A percentile compares a stretch with the other conserved stretches of the same genome.
Evolutionary conservation across 2,329 filamentous ascomycete species (phyloP).

Genomic region (Ophiostoma tasmaniense): DNA sequence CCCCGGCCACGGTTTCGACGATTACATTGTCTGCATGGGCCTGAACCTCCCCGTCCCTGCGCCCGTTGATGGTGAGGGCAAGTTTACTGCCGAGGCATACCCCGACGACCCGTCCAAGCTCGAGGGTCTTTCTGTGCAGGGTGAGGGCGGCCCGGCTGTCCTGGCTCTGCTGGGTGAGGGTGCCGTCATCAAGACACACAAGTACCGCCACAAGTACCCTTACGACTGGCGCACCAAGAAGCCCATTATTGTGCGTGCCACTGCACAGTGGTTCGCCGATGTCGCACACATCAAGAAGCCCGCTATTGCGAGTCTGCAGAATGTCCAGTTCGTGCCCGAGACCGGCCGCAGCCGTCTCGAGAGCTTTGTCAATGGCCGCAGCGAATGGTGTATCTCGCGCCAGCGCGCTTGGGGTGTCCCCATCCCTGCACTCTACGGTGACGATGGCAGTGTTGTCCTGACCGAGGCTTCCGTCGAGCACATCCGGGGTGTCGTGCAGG

Average conservation of each 20-base stretch:
- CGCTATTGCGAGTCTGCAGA: slow-evolving; percentile 59
- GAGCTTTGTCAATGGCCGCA: slow-evolving; percentile 79
- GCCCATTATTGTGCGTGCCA: slow-evolving; percentile 83
- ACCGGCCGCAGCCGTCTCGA: slow-evolving; percentile 65
- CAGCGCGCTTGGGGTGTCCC: slow-evolving; percentile 95
- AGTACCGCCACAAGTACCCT: slow-evolving; percentile 84
- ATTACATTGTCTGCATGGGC: slow-evolving; percentile 72
- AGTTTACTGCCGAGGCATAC: slow-evolving; percentile 72
- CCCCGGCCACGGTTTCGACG: slow-evolving; percentile 92
- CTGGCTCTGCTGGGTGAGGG: slow-evolving; percentile 55
- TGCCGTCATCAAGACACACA: slow-evolving; percentile 59
- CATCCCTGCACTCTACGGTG: slow-evolving; percentile 81
- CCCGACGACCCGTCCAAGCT: slow-evolving; percentile 59
- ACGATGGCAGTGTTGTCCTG: slow-evolving; percentile 67
- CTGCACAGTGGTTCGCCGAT: slow-evolving; percentile 96
- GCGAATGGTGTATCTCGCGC: slow-evolving; percentile 95
- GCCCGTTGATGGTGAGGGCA: slow-evolving; percentile 73
- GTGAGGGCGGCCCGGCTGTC: slow-evolving; percentile 35
- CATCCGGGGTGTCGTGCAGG: slow-evolving; percentile 68
- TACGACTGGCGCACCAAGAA: slow-evolving; percentile 97
- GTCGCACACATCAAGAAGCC: slow-evolving; percentile 71
- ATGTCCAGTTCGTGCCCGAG: slow-evolving; percentile 71
- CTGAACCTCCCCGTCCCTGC: slow-evolving; percentile 67
- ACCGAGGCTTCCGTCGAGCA: slow-evolving; percentile 72
- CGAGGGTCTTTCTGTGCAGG: slow-evolving; percentile 56